phyloP scores from a whole-genome alignment of 23 red algal genomes.

The Gracilaria caudata region DNA sequence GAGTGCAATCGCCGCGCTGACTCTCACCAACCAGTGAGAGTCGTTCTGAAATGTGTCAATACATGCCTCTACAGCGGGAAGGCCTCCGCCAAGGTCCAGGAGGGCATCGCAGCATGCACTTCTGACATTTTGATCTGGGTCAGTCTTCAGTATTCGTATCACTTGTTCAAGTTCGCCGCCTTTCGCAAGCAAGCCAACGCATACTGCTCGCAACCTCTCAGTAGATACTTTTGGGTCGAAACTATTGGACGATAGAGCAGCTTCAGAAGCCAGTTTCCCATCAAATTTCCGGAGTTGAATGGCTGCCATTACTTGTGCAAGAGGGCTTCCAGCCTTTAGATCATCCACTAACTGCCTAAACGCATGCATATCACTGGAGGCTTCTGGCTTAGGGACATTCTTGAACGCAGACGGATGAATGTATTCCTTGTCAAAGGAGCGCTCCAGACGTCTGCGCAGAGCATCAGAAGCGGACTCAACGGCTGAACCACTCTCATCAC shows the following conservation, averaged over 20 bases:
- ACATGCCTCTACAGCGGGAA: conserved; percentile 26
- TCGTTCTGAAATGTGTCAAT: conserved; percentile 45
- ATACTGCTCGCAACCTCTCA: conserved; percentile 40
- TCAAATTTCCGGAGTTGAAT: conserved; percentile 52
- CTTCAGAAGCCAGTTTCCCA: conserved; percentile 23
- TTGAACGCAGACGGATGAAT: background rate
- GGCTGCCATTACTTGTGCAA: conserved; percentile 37
- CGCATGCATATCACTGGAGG: background rate
- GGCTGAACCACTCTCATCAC: conserved; percentile 31
- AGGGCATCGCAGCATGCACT: conserved; percentile 64
- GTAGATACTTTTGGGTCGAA: conserved; percentile 19
- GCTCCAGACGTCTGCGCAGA: conserved; percentile 49
- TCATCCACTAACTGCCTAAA: conserved; percentile 30
- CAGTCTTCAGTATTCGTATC: conserved; percentile 29
- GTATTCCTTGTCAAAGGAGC: conserved; percentile 63
- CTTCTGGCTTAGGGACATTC: background rate
- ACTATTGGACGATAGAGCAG: conserved; percentile 12
- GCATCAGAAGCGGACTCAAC: conserved; percentile 49
- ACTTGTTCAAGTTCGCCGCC: conserved; percentile 36
- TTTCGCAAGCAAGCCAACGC: conserved; percentile 38
- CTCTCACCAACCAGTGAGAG: conserved; percentile 50
- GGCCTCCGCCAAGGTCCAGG: conserved; percentile 26
- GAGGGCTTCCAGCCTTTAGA: conserved; percentile 35
- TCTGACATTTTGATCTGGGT: conserved; percentile 61
- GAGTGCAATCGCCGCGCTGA: conserved; percentile 53